Conservation (phyloP, 2,329 filamentous ascomycete species). For the Neopestalotiopsis sp. region DNA sequence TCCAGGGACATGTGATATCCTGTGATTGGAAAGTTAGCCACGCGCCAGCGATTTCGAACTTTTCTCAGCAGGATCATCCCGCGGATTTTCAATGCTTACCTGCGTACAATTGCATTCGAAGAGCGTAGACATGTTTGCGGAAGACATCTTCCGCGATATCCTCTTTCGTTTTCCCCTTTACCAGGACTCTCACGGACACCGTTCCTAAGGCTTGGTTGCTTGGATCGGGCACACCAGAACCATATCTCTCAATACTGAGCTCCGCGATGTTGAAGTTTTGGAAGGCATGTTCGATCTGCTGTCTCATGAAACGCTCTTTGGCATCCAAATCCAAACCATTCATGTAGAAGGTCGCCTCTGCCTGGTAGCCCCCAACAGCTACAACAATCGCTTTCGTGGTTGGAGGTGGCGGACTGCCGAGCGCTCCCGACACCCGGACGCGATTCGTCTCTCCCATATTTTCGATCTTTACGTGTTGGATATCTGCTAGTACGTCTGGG, state of each 20-base stretch:
- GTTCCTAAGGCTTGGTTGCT: constrained; percentile 39
- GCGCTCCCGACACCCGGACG: constrained; percentile 20
- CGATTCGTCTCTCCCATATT: constrained; percentile 21
- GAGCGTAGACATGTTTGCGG: constrained; percentile 40
- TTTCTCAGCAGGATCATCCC: background rate
- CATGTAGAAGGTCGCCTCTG: constrained; percentile 16
- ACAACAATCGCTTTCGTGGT: constrained; percentile 21
- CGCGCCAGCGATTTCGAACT: background rate
- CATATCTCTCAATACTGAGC: constrained; percentile 38
- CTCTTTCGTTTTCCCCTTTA: constrained; percentile 34
- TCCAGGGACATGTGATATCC: constrained; percentile 48
- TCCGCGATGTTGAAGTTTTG: constrained; percentile 38
- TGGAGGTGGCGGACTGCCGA: constrained; percentile 24
- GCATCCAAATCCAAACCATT: constrained; percentile 17
- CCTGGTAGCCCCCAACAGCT: constrained; percentile 17
- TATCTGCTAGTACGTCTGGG: constrained; percentile 45
- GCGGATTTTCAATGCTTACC: constrained; percentile 22
- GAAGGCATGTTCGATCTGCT: constrained; percentile 29
- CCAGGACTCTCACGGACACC: constrained; percentile 32
- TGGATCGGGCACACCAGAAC: constrained; percentile 30
- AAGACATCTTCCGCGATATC: constrained; percentile 29
- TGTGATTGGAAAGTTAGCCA: background rate
- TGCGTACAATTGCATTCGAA: constrained; percentile 47
- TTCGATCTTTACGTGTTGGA: constrained; percentile 34
- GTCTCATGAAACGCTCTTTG: constrained; percentile 26